phyloP scores from a whole-genome alignment of 2,329 filamentous ascomycete species.

The Alternaria sp. region DNA sequence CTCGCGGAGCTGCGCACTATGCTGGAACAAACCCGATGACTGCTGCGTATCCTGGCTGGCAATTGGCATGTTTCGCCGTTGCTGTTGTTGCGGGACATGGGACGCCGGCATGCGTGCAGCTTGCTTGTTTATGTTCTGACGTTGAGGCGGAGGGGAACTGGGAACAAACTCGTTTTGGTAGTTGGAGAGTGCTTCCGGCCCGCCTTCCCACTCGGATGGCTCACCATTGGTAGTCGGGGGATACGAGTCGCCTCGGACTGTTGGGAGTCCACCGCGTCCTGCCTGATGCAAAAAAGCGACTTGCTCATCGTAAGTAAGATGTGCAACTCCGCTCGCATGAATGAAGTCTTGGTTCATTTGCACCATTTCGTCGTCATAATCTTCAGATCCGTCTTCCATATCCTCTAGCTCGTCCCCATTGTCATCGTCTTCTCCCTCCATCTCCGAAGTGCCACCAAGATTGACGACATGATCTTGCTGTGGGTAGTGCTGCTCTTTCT shows the following conservation, averaged over 20 bases:
- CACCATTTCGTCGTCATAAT: conserved; percentile 1
- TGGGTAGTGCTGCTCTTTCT: conserved; percentile 7
- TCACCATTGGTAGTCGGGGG: conserved; percentile 47
- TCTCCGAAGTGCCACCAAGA: conserved; percentile 12
- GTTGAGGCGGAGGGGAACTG: conserved; percentile 17
- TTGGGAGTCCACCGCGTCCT: conserved; percentile 4
- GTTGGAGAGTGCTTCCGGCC: conserved; percentile 15
- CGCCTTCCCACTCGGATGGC: conserved; percentile 20
- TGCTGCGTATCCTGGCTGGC: background rate
- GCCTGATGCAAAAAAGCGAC: conserved; percentile 3
- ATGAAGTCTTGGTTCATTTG: conserved; percentile 5
- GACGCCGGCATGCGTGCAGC: background rate
- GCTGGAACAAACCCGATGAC: conserved; percentile 14
- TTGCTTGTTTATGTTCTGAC: conserved; percentile 10
- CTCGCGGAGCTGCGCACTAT: conserved; percentile 25
- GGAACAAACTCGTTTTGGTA: conserved; percentile 2
- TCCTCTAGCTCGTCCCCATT: background rate
- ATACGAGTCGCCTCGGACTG: conserved; percentile 44
- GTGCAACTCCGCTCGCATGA: background rate
- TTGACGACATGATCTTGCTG: conserved; percentile 14
- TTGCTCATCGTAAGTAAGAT: conserved; percentile 6
- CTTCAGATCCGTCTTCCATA: conserved; percentile 4
- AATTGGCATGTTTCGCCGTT: background rate
- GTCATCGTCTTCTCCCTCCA: conserved; percentile 16
- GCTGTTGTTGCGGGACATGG: conserved; percentile 12